Conservation (phyloP, 345 rosid species). For the Euphorbia tirucalli region DNA sequence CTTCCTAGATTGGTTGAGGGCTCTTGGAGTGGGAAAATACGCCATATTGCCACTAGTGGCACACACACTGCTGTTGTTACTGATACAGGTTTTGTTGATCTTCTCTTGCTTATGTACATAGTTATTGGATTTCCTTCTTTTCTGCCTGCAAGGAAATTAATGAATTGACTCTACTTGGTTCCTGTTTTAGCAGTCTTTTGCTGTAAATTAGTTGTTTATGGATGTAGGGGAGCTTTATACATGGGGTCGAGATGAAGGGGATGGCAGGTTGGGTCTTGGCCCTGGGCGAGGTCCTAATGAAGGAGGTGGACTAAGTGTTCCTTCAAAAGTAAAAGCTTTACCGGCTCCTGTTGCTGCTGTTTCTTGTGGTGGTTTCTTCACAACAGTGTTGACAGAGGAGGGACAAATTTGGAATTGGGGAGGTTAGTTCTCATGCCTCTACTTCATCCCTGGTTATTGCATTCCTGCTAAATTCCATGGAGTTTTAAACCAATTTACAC, state of each 20-base stretch:
- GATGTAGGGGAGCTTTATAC: constrained; percentile 69
- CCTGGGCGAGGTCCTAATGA: constrained; percentile 89
- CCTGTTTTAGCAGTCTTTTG: background rate
- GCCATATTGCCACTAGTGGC: constrained; percentile 76
- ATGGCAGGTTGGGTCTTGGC: constrained; percentile 93
- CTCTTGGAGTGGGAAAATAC: constrained; percentile 50
- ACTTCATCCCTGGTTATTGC: background rate
- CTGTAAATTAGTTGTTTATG: constrained; percentile 5
- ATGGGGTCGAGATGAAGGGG: constrained; percentile 98
- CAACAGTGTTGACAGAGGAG: constrained; percentile 62
- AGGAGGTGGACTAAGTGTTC: constrained; percentile 88
- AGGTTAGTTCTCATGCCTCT: constrained; percentile 36
- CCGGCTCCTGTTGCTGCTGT: constrained; percentile 66
- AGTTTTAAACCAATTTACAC: background rate
- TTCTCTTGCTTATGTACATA: no score
- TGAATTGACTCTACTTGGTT: background rate
- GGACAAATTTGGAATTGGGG: constrained; percentile 98
- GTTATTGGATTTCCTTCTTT: background rate
- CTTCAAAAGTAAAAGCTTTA: constrained; percentile 69
- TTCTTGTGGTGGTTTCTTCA: constrained; percentile 92
- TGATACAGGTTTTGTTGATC: constrained; percentile 53
- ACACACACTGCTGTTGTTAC: constrained; percentile 82
- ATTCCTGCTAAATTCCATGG: background rate
- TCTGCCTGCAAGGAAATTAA: background rate
- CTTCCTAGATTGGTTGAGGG: constrained; percentile 79